Base-by-base conservation (phyloP, 2,329 filamentous ascomycete genomes). In the Neoscytalidium dimidiatum region DNA sequence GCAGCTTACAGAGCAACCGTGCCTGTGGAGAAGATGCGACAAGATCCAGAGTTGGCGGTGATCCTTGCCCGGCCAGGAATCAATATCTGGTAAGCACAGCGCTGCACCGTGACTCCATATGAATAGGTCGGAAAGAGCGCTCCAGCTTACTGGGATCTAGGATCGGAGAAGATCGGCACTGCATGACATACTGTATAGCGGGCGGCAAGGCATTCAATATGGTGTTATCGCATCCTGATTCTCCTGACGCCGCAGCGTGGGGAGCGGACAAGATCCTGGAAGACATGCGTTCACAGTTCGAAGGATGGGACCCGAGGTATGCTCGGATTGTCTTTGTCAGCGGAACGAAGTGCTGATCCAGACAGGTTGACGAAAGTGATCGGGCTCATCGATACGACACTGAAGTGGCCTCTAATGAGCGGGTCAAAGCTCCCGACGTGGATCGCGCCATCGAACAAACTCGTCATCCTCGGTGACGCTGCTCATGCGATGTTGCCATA, bases 221-320 rank as follows among this genome's bases (percentile, higher is more conserved):
- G 29, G 88, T 90, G 0, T 75, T 90, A 2, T 76, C 89, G 1
- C 83, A 85, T 28, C 87, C 88, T 0, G 88, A 90, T 68, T 81
- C 86, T 64, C 73, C 89, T 0, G 85, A 86, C 0, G 72, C 77
- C 1, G 79, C 79, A 1, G 83, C 86, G 0, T 81, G 82, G 38
- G 82, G 82, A 43, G 75, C 82, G 66, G 69, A 79, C 1, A 87
- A 84, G 1, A 83, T 82, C 1, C 71, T 86, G 0, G 82, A 85
- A n/a, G 85, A 90, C 73, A 87, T 90, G 85, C 80, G 78, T 57
- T 74, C 75, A 1, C 74, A 87, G 1, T 90, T 90, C 70, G 73
- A 75, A 4, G 79, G 77, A 1, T 91, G 88, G 88, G 88, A 90
- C 74, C 86, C 87, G 17, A 35, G 19, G 51, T 56, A 38, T 7